Percentiles rank a stretch among this genome's conserved stretches.
Evolutionary conservation across 2,329 filamentous ascomycete genomes (phyloP).

Genomic region (Microdochium nivale): DNA sequence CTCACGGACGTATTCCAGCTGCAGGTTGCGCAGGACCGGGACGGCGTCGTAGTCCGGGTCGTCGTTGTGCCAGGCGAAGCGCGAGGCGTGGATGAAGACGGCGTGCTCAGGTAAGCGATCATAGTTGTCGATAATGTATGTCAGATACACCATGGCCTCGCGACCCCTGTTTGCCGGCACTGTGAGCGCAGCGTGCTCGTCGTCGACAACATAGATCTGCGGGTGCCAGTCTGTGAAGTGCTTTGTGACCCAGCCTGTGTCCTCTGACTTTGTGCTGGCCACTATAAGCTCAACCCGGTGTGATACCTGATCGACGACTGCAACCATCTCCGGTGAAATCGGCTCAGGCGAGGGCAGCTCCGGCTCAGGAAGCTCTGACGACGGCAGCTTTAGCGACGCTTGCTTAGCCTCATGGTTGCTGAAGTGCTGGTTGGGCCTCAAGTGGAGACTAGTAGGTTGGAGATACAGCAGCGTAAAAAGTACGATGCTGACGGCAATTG

Average conservation of each 20-base stretch:
- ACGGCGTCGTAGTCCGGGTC: conserved; percentile 46
- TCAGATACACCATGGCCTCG: conserved; percentile 45
- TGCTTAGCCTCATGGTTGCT: neutral
- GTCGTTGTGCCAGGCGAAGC: conserved; percentile 46
- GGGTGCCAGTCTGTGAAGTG: conserved; percentile 37
- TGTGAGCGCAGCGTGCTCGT: conserved; percentile 34
- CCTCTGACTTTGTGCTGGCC: conserved; percentile 19
- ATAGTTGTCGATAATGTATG: conserved; percentile 42
- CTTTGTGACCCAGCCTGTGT: conserved; percentile 30
- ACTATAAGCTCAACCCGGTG: conserved; percentile 20
- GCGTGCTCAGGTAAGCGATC: conserved; percentile 31
- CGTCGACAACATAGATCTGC: conserved; percentile 46
- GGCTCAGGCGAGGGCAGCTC: neutral
- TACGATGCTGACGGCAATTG: neutral
- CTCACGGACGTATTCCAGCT: conserved; percentile 38
- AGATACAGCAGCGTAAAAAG: neutral
- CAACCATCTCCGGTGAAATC: neutral
- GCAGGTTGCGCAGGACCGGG: conserved; percentile 36
- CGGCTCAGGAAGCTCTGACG: no score
- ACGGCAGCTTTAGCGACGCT: no score
- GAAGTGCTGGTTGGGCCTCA: neutral
- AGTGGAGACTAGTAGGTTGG: neutral
- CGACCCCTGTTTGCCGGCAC: conserved; percentile 41
- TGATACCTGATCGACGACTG: neutral
- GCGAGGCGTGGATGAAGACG: conserved; percentile 38